Evolutionary conservation across 208 protist genomes (phyloP), one percentile per base, ranked within the genome.

Genomic region (Crithidia brevicula): DNA sequence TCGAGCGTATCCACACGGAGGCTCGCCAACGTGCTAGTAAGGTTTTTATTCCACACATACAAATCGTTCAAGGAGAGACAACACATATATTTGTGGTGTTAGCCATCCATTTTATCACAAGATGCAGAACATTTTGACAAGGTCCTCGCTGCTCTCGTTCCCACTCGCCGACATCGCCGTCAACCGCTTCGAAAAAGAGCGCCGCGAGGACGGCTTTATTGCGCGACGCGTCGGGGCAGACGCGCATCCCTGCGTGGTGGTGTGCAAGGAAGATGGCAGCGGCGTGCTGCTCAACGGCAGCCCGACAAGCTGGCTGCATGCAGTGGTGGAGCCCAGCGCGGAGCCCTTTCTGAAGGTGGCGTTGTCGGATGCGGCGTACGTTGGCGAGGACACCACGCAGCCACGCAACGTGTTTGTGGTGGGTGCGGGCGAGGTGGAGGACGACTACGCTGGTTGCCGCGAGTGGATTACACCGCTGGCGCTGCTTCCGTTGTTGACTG

Each of bases 361-460:
- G 20, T 15, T 67, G 23, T 18, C 67, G 22, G 16, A 54, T 6
- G 47, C 74, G 13, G 46, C 68, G 46, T 82, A 70, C 67, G 63
- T 79, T 65, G 77, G 72, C 34, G 62, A 79, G 64, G 46, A 79
- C 58, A 49, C n/a, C 22, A 27, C 36, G 16, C 20, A 57, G 22
- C 58, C 67, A 4, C 43, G 60, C 22, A 74, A 75, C 47, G 43
- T 83, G 23, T 83, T 83, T 52, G 56, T 72, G 28, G 51, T 71
- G 30, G 52, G 43, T 33, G 53, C 56, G 27, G 23, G 23, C 18
- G 45, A 69, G 23, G 64, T 75, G 36, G 28, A 42, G 1, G 15
- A 4, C 11, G 67, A 54, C 54, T 53, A 67, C 30, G 30, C 49
- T 4, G 49, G 15, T 18, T n/a, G 27, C 2, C 47, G 68, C 9